A percentile compares a stretch with the other conserved stretches of the same genome.
These are phyloP conservation scores for Pseudotsuga menziesii DNA, from an alignment of 75 land plant species.

Conservation along the genomic window DNA sequence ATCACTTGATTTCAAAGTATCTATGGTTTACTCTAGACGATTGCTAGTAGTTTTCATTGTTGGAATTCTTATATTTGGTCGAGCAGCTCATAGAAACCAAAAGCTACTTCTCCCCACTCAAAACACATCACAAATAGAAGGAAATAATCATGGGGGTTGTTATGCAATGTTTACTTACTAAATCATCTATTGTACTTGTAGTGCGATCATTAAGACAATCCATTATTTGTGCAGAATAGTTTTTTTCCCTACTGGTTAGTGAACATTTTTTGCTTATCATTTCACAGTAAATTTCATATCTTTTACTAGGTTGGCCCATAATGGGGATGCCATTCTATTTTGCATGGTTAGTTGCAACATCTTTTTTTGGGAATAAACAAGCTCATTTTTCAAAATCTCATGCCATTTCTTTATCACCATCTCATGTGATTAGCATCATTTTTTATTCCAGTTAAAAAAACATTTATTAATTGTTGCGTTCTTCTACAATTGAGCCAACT, in stretches of 20 bases:
- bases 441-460: background rate
- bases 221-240: too few species aligned
- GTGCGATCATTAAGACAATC: too few species aligned
- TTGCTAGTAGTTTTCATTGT: background rate
- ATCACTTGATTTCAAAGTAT: too few species aligned
- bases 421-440: background rate
- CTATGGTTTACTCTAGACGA: background rate
- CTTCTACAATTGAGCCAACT: background rate
- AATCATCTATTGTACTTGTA: too few species aligned
- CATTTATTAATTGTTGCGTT: background rate
- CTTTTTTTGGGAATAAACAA: constrained; percentile 63
- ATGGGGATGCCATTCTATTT: constrained; percentile 50
- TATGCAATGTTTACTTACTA: too few species aligned
- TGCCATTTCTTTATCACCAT: constrained; percentile 10
- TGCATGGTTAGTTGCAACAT: constrained; percentile 57
- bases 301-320: background rate
- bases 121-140: too few species aligned
- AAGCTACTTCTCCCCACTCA: too few species aligned
- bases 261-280: background rate
- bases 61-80: background rate
- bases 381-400: constrained; percentile 46
- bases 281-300: background rate
- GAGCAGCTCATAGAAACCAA: too few species aligned
- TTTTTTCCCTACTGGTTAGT: constrained; percentile 65
- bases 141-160: too few species aligned